These are phyloP conservation scores for Coemansia javaensis DNA, from an alignment of 192 early-diverging fungal genomes.

Conservation along the genomic window DNA sequence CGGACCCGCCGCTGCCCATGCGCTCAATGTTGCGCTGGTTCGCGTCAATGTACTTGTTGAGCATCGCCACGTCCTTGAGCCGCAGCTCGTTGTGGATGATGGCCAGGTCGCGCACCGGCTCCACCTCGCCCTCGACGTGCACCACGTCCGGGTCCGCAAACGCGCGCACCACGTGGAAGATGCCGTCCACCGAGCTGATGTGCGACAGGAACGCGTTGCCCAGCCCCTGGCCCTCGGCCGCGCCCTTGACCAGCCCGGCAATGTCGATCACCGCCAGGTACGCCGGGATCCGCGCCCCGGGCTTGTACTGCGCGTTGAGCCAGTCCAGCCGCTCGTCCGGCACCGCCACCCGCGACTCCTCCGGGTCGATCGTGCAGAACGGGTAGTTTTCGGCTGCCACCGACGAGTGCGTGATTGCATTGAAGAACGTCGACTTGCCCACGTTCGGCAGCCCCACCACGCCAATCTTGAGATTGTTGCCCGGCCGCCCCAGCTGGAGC, in stretches of 20 bases:
- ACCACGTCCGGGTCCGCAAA: constrained; percentile 94
- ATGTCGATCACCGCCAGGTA: constrained; percentile 94
- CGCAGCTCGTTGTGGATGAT: constrained; percentile 95
- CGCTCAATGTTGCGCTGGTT: constrained; percentile 64
- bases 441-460: constrained; percentile 98
- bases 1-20: constrained; percentile 71
- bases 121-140: constrained; percentile 84
- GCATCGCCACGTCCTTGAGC: constrained; percentile 85
- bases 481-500: constrained; percentile 70
- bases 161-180: constrained; percentile 80
- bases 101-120: constrained; percentile 88
- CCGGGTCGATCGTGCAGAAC: constrained; percentile 95
- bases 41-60: constrained; percentile 69
- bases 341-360: constrained; percentile 85
- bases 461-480: constrained; percentile 88
- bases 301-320: constrained; percentile 65
- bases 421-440: constrained; percentile 85
- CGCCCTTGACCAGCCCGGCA: constrained; percentile 96
- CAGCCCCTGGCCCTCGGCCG: constrained; percentile 68
- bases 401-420: constrained; percentile 68
- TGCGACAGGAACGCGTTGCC: constrained; percentile 96
- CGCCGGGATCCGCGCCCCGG: constrained; percentile 62
- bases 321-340: constrained; percentile 88
- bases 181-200: constrained; percentile 79
- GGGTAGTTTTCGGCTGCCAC: constrained; percentile 91